Base-by-base conservation (phyloP, 208 protist genomes). In the Crithidia sp. region DNA sequence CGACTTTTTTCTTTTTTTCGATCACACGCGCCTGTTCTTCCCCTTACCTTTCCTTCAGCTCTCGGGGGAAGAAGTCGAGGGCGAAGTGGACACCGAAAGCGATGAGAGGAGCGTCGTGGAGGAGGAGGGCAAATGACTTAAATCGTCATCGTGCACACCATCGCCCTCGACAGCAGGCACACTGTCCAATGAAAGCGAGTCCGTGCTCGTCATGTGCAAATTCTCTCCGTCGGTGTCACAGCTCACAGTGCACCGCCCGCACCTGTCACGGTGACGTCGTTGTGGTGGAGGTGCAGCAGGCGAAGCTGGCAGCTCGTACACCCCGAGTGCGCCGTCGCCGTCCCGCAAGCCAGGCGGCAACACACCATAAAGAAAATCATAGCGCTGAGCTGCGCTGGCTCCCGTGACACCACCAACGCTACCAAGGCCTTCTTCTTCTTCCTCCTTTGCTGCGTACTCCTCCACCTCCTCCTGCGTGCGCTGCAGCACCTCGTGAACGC, bases 321-420 rank as follows among this genome's bases (percentile, higher is more conserved):
- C 28, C 28, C 28, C 28, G 28, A 64, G 39, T 39, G 28, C 61
- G 8, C 14, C 63, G 16, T 71, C 64, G 2, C 47, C 52, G 16
- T 6, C n/a, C 7, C 64, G 72, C 45, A 77, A 47, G 16, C 64
- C 72, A 6, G 72, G 72, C 57, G 72, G 72, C 36, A 70, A 17
- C 2, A 77, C 57, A 14, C 64, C 62, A 28, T 70, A 77, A 12
- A 77, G 57, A 28, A 60, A 77, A 28, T 70, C 56, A 52, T 66
- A 66, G 43, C 28, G 28, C 28, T 28, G 28, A 28, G 28, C 28
- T 28, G 28, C 28, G 28, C 28, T 28, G 28, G 28, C 28, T 1
- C 28, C 1, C 28, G 28, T 28, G 28, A 0, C 28, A 28, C 28
- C 28, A 28, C 28, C 28, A 28, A 28, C 28, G 1, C 28, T 28